A percentile compares a stretch with the other conserved stretches of the same genome.
Conservation (phyloP, 176 grass and related monocot genomes). For the Paspalum vaginatum region DNA sequence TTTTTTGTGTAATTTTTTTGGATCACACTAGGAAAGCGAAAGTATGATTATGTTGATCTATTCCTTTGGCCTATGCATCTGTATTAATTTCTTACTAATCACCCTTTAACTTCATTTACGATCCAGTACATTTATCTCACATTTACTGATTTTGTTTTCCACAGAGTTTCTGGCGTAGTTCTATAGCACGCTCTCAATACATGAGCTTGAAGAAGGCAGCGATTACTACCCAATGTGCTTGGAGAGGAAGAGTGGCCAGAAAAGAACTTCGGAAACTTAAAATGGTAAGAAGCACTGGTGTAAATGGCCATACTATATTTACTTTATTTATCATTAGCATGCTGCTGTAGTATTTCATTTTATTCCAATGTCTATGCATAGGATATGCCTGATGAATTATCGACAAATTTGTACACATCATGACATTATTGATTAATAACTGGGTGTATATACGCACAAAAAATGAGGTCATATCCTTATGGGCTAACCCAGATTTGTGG, state of each 20-base stretch:
- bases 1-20: conserved; percentile 14
- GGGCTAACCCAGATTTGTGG: neutral
- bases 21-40: conserved; percentile 5
- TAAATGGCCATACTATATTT: conserved; percentile 15
- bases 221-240: conserved; percentile 84
- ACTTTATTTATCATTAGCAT: neutral
- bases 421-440: neutral
- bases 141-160: conserved; percentile 35
- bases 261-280: conserved; percentile 92
- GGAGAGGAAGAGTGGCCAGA: conserved; percentile 89
- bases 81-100: conserved; percentile 15
- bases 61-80: neutral
- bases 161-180: conserved; percentile 73
- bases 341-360: conserved; percentile 26
- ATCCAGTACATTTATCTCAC: conserved; percentile 28
- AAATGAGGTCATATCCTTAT: neutral
- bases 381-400: neutral
- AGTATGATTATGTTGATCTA: neutral
- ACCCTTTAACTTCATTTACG: conserved; percentile 26
- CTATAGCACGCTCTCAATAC: conserved; percentile 64
- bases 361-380: conserved; percentile 6
- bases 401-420: neutral
- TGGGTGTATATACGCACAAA: neutral
- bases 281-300: conserved; percentile 62
- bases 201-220: conserved; percentile 74